These are phyloP conservation scores for Ochetophila trinervis DNA, from an alignment of 306 rosid species.

Conservation along the genomic window DNA sequence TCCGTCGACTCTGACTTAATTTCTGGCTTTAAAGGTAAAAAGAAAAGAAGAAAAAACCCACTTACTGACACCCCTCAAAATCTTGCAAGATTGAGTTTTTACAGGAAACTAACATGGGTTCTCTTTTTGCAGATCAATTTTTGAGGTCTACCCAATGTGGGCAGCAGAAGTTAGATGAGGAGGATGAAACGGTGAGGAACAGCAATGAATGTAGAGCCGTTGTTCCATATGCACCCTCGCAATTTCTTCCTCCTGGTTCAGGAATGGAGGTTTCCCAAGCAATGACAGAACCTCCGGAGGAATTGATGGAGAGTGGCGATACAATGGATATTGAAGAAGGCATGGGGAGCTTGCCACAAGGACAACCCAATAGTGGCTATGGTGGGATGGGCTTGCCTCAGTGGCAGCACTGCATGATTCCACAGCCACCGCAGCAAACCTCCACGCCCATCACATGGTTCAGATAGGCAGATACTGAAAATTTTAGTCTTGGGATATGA, in stretches of 20 bases:
- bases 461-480: constrained; percentile 17
- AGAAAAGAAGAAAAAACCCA: background rate
- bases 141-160: constrained; percentile 25
- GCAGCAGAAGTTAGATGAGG: constrained; percentile 10
- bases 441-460: constrained; percentile 74
- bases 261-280: constrained; percentile 4
- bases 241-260: background rate
- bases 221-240: constrained; percentile 65
- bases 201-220: constrained; percentile 39
- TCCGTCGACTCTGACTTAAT: constrained; percentile 46
- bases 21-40: constrained; percentile 48
- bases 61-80: too few relatives aligned
- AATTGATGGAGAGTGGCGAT: constrained; percentile 55
- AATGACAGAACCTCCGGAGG: constrained; percentile 20
- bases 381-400: constrained; percentile 40
- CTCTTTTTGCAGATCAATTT: constrained; percentile 36
- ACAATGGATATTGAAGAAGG: constrained; percentile 59
- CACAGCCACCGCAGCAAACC: constrained; percentile 62
- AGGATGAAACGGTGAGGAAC: constrained; percentile 2
- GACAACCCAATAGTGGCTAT: background rate
- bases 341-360: constrained; percentile 3
- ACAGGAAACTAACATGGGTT: background rate
- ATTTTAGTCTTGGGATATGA: too few relatives aligned
- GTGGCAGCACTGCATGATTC: constrained; percentile 69
- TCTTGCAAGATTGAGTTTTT: background rate